Percentiles rank a stretch among this genome's conserved stretches.
phyloP scores from a whole-genome alignment of 768 basidiomycete genomes.

The Boletus sensibilis region DNA sequence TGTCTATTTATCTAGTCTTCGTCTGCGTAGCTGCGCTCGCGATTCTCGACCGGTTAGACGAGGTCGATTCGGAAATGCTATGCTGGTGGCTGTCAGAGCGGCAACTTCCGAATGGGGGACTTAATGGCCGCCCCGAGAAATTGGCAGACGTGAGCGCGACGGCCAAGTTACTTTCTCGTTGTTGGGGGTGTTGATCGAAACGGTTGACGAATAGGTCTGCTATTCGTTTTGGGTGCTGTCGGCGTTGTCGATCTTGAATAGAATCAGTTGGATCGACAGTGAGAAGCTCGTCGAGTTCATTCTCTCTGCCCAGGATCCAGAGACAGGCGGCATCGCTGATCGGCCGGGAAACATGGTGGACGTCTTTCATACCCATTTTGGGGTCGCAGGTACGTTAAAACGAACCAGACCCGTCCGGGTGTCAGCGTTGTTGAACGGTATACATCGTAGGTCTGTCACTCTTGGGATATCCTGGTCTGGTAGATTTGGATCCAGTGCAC shows the following conservation, averaged over 20 bases:
- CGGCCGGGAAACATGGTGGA: constrained; percentile 91
- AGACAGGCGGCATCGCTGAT: constrained; percentile 92
- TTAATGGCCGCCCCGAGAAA: constrained; percentile 98
- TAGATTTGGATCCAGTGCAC: constrained; percentile 90
- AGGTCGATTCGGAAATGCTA: constrained; percentile 74
- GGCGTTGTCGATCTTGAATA: constrained; percentile 77
- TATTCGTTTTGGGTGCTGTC: constrained; percentile 98
- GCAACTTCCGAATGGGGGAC: constrained; percentile 88
- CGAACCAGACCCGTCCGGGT: not conserved
- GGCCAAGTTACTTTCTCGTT: not conserved
- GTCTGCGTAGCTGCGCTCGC: constrained; percentile 87
- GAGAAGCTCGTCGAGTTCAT: constrained; percentile 80
- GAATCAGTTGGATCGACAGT: constrained; percentile 83
- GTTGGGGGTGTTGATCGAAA: not conserved
- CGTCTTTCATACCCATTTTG: constrained; percentile 96
- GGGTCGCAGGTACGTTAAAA: constrained; percentile 65
- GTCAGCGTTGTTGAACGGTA: not conserved
- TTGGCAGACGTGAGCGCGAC: constrained; percentile 82
- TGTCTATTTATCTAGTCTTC: constrained; percentile 58
- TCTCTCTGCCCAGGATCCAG: constrained; percentile 84
- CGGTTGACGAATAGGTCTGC: constrained; percentile 51
- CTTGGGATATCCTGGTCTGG: constrained; percentile 80
- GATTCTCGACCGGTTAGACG: constrained; percentile 80
- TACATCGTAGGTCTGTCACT: constrained; percentile 69
- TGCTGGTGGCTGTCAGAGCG: constrained; percentile 94